Evolutionary conservation across 345 rosid genomes (phyloP).

Genomic region (Isatis tinctoria): DNA sequence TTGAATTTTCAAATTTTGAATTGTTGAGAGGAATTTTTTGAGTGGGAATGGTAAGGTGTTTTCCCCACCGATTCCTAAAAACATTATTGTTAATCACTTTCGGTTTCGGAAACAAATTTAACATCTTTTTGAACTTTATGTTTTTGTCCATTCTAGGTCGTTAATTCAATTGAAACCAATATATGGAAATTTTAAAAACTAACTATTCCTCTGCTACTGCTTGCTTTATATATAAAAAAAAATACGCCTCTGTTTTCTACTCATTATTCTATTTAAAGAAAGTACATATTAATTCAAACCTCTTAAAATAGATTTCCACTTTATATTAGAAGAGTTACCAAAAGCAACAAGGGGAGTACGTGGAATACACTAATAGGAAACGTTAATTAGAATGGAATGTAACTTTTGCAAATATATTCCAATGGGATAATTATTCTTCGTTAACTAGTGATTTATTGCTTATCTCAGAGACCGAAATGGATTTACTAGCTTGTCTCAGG

Average conservation of each 20-base stretch:
- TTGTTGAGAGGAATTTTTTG: not conserved
- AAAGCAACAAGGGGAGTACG: conserved; percentile 13
- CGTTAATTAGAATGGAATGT: conserved; percentile 5
- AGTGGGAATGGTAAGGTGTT: conserved; percentile 16
- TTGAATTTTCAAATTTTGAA: conserved; percentile 7
- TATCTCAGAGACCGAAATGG: not conserved
- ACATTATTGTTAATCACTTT: conserved; percentile 6
- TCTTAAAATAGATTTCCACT: not conserved
- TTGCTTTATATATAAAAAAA: not conserved
- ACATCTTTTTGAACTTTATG: not conserved
- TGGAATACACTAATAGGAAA: conserved; percentile 23
- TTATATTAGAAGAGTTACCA: not conserved
- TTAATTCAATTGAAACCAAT: not conserved
- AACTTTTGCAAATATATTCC: not conserved
- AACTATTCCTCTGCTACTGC: not conserved
- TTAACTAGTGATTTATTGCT: not conserved
- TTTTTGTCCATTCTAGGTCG: not conserved
- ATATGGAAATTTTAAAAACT: not conserved
- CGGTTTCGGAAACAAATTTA: not conserved
- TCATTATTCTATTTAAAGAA: not conserved
- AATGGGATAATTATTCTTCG: conserved; percentile 7
- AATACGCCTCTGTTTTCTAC: not conserved
- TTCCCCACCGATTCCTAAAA: conserved; percentile 19
- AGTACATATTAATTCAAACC: not conserved
- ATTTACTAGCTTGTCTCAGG: too few species aligned